Evolutionary conservation across 2,329 filamentous ascomycete species (phyloP), one percentile per base, ranked within the genome.

Genomic region (Raffaelea albimanens): DNA sequence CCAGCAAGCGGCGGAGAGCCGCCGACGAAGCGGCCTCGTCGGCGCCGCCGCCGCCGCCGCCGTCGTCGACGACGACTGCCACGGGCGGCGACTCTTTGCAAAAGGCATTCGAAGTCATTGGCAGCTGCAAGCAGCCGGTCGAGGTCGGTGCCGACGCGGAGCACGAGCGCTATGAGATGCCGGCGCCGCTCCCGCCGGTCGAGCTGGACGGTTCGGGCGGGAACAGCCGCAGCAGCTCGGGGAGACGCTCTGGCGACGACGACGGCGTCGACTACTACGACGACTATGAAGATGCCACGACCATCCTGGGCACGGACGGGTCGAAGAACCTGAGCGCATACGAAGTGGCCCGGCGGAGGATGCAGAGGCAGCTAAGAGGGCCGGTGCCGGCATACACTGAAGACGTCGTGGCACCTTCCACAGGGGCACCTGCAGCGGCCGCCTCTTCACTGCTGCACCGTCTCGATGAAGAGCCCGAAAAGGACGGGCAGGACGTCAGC

Each of bases 101-200:
- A 23, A 48, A 44, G 41, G 42, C 43, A 13, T 23, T 23, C 11
- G 46, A 48, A 20, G 53, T 58, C 13, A 41, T 55, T 43, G 53
- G 59, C 48, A 53, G 62, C 58, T 63, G 40, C 52, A 53, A 19
- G 55, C 68, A 57, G 59, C 66, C 41, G 56, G 59, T 58, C 49
- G 69, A 66, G 53, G 65, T 70, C 4, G 67, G 59, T 5, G 67
- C 66, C 5, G 68, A 70, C 44, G 58, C 64, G 2, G 66, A 68
- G 44, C 70, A 73, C 36, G 69, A 75, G 51, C 67, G 75, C 3
- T 76, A 74, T 49, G 75, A 78, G 54, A 57, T 78, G 56, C 66
- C 74, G 2, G 73, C 65, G 5, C 68, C 68, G 0, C 52, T 63
- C 1, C 61, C 63, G 2, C 73, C 73, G 0, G 69, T 66, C 5